These are phyloP conservation scores for Candida krabiensis DNA, from an alignment of 805 yeast genomes.

Conservation along the genomic window DNA sequence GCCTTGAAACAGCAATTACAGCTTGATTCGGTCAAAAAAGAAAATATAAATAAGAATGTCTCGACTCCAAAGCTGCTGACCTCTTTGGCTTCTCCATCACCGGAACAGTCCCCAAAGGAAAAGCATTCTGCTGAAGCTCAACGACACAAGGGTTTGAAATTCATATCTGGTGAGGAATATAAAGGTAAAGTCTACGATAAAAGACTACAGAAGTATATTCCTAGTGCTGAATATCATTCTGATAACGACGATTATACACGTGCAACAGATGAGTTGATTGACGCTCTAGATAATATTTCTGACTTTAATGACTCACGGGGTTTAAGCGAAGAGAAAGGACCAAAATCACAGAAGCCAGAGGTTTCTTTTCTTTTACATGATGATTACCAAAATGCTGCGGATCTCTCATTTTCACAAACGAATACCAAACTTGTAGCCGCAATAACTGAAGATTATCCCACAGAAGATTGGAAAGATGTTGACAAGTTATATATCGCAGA, in stretches of 20 bases:
- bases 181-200: slow-evolving; percentile 32
- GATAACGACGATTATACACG: neutral
- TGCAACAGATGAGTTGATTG: slow-evolving; percentile 12
- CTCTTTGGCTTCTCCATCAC: neutral
- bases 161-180: slow-evolving; percentile 33
- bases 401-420: slow-evolving; percentile 49
- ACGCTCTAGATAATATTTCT: slow-evolving; percentile 23
- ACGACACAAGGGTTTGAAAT: slow-evolving; percentile 27
- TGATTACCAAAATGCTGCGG: slow-evolving; percentile 15
- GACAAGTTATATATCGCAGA: slow-evolving; percentile 37
- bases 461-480: slow-evolving; percentile 44
- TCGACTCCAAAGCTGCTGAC: slow-evolving; percentile 21
- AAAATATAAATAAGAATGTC: slow-evolving; percentile 11
- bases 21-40: slow-evolving; percentile 9
- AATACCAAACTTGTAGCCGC: slow-evolving; percentile 43
- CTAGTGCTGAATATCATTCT: slow-evolving; percentile 18
- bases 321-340: neutral
- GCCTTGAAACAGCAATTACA: slow-evolving; percentile 18
- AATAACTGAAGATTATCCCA: slow-evolving; percentile 43
- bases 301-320: slow-evolving; percentile 14
- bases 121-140: neutral
- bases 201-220: slow-evolving; percentile 24
- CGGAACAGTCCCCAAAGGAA: neutral
- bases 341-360: slow-evolving; percentile 11
- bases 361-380: slow-evolving; percentile 24